Evolutionary conservation across 176 grass and related monocot genomes (phyloP).

Genomic region (Tuctoria greenei): DNA sequence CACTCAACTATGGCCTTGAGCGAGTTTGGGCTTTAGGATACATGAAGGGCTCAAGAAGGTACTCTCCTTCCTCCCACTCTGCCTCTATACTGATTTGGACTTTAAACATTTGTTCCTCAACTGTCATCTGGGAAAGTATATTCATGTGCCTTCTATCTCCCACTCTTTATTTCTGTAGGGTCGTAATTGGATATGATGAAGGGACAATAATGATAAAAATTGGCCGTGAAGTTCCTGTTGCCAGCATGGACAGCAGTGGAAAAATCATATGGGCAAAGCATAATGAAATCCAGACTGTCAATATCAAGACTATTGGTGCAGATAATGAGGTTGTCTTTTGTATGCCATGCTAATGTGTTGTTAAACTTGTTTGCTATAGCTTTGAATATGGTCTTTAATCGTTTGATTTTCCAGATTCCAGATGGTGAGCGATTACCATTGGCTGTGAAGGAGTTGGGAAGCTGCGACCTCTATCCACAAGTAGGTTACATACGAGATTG

Average conservation of each 20-base stretch:
- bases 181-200: slow-evolving; percentile 99
- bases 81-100: not conserved
- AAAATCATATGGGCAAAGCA: slow-evolving; percentile 99
- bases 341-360: slow-evolving; percentile 27
- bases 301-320: slow-evolving; percentile 91
- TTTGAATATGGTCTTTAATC: slow-evolving; percentile 6
- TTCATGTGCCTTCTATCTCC: no score
- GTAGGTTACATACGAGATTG: slow-evolving; percentile 53
- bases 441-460: slow-evolving; percentile 94
- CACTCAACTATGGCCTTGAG: slow-evolving; percentile 94
- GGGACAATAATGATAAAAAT: slow-evolving; percentile 99
- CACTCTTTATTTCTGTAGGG: slow-evolving; percentile 52
- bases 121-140: not conserved
- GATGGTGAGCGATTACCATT: slow-evolving; percentile 92
- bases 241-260: slow-evolving; percentile 95
- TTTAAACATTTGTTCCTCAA: slow-evolving; percentile 19
- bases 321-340: slow-evolving; percentile 78
- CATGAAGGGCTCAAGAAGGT: slow-evolving; percentile 95
- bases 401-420: slow-evolving; percentile 57
- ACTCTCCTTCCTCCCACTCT: not conserved
- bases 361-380: slow-evolving; percentile 17
- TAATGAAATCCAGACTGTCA: slow-evolving; percentile 97
- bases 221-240: slow-evolving; percentile 96
- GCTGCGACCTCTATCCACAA: slow-evolving; percentile 98
- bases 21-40: slow-evolving; percentile 98